A percentile compares a stretch with the other conserved stretches of the same genome.
Evolutionary conservation across 176 grass and related monocot species (phyloP).

Genomic region (Carex scoparia): DNA sequence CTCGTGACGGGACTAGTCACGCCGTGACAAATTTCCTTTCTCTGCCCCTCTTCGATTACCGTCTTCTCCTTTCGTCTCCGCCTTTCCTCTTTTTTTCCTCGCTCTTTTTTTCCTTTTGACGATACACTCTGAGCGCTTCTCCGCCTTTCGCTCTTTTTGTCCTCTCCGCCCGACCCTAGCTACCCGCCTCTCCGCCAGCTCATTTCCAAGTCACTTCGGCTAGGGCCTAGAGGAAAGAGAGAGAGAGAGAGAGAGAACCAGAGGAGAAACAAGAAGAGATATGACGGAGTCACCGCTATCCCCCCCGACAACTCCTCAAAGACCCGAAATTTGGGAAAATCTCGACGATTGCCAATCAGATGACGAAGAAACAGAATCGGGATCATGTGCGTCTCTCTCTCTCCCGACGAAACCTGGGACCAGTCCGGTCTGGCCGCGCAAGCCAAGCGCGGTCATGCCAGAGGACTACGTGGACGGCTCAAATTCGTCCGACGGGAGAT

Average conservation of each 20-base stretch:
- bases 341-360: not conserved
- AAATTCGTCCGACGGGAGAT: conserved; percentile 12
- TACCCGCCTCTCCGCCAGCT: not conserved
- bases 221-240: not conserved
- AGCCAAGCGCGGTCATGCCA: conserved; percentile 34
- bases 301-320: not conserved
- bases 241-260: not conserved
- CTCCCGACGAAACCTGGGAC: not conserved
- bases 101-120: too few relatives aligned
- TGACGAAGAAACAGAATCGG: not conserved
- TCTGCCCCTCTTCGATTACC: too few relatives aligned
- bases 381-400: not conserved
- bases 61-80: too few relatives aligned
- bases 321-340: not conserved
- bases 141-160: too few relatives aligned
- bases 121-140: too few relatives aligned
- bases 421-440: not conserved
- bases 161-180: too few relatives aligned
- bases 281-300: not conserved
- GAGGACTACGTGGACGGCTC: conserved; percentile 34
- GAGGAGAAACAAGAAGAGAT: not conserved
- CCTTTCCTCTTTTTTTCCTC: too few relatives aligned
- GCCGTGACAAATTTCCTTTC: too few relatives aligned
- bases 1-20: too few relatives aligned
- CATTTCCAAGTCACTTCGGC: not conserved